Conservation (phyloP, 805 yeast species). For the Hanseniaspora valbyensis region DNA sequence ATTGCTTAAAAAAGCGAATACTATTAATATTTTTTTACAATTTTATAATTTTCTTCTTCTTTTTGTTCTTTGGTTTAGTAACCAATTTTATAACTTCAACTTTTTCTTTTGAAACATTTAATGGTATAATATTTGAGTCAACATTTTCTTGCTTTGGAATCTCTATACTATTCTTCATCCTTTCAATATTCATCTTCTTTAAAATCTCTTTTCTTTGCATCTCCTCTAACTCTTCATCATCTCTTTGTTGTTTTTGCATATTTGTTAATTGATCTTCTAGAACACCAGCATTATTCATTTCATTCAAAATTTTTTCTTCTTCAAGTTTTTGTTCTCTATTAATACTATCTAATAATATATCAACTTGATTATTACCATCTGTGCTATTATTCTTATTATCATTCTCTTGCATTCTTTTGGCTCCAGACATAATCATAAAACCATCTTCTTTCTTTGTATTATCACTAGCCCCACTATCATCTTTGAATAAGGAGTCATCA, state of each 20-base stretch:
- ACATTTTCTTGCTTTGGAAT: not conserved
- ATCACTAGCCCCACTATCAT: conserved; percentile 3
- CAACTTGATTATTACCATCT: not conserved
- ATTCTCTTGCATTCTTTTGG: not conserved
- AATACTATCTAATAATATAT: not conserved
- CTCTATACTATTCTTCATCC: too few relatives aligned
- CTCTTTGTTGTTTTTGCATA: conserved; percentile 6
- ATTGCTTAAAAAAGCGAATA: too few relatives aligned
- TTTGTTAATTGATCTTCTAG: conserved; percentile 1
- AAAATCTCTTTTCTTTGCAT: not conserved
- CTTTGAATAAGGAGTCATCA: not conserved
- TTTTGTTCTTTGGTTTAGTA: not conserved
- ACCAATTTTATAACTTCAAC: not conserved
- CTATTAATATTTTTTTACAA: not conserved
- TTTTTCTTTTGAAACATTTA: too few relatives aligned
- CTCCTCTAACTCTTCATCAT: conserved; percentile 10
- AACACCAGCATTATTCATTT: not conserved
- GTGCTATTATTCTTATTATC: not conserved
- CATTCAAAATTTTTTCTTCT: conserved; percentile 2
- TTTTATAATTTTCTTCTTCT: conserved; percentile 5
- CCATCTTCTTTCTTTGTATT: conserved; percentile 14
- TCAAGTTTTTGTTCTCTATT: conserved; percentile 1
- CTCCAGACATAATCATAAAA: conserved; percentile 1
- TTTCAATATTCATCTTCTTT: not conserved
- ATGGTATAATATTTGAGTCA: not conserved